These are phyloP conservation scores for Royoungia palumana DNA, from an alignment of 768 basidiomycete species.

Conservation along the genomic window DNA sequence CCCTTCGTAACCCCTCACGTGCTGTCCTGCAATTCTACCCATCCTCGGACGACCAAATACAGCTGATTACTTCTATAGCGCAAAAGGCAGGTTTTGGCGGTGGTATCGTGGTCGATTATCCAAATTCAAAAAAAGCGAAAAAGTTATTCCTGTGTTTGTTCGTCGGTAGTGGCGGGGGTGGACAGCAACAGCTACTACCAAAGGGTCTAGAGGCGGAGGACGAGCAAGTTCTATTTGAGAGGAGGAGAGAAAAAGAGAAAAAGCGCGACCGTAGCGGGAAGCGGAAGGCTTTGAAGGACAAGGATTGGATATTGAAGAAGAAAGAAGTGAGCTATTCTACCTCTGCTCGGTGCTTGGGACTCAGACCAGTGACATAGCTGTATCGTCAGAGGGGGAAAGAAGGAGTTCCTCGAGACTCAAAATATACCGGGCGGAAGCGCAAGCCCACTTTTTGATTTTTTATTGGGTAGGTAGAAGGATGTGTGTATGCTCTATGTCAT, in stretches of 20 bases:
- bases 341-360: not conserved
- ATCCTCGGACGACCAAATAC: slow-evolving; percentile 94
- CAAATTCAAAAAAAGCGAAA: slow-evolving; percentile 91
- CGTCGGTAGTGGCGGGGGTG: slow-evolving; percentile 70
- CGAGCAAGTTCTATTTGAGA: slow-evolving; percentile 67
- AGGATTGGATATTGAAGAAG: slow-evolving; percentile 94
- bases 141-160: slow-evolving; percentile 94
- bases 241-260: slow-evolving; percentile 66
- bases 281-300: slow-evolving; percentile 68
- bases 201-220: slow-evolving; percentile 73
- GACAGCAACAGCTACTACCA: slow-evolving; percentile 64
- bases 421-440: slow-evolving; percentile 90
- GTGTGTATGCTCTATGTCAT: slow-evolving; percentile 10
- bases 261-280: slow-evolving; percentile 59
- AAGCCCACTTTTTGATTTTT: slow-evolving; percentile 63
- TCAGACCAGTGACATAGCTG: slow-evolving; percentile 42
- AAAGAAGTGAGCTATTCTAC: slow-evolving; percentile 67
- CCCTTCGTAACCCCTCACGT: slow-evolving; percentile 79
- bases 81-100: slow-evolving; percentile 96
- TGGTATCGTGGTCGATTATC: slow-evolving; percentile 94
- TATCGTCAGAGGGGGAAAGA: slow-evolving; percentile 86
- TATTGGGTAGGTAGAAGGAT: not conserved
- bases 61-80: slow-evolving; percentile 88
- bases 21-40: slow-evolving; percentile 96
- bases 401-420: slow-evolving; percentile 79